These are phyloP conservation scores for Tanacetum coccineum DNA, from an alignment of 129 eudicot genomes.

Conservation along the genomic window DNA sequence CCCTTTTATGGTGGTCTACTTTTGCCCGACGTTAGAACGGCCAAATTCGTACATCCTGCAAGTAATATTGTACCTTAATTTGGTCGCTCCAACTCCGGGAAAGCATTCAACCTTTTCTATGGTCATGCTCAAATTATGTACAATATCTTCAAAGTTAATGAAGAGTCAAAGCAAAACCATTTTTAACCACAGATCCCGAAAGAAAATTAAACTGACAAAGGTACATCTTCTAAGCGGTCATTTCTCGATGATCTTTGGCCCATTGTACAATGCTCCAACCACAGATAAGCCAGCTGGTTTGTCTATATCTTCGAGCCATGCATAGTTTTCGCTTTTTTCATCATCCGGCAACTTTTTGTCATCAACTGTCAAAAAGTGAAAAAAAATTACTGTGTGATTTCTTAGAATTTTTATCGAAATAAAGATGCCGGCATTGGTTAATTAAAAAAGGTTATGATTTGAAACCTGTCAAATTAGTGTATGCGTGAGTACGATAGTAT, in stretches of 20 bases:
- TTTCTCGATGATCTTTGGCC: constrained; percentile 53
- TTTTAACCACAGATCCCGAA: constrained; percentile 22
- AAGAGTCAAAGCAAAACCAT: constrained; percentile 14
- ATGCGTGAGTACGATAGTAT: constrained; percentile 52
- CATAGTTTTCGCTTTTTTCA: constrained; percentile 42
- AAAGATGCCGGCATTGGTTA: neutral
- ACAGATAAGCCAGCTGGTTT: constrained; percentile 47
- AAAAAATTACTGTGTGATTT: neutral
- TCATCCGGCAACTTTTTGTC: constrained; percentile 41
- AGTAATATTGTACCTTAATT: constrained; percentile 2
- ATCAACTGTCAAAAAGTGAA: constrained; percentile 32
- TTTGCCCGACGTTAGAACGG: constrained; percentile 10
- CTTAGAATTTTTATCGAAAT: neutral
- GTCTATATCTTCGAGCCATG: constrained; percentile 79
- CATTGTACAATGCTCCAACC: constrained; percentile 52
- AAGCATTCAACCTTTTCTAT: constrained; percentile 24
- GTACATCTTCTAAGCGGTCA: constrained; percentile 15
- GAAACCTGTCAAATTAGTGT: constrained; percentile 44
- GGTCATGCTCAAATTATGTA: constrained; percentile 33
- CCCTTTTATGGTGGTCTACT: constrained; percentile 12
- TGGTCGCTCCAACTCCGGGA: constrained; percentile 20
- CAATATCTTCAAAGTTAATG: constrained; percentile 21
- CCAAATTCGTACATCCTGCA: constrained; percentile 19
- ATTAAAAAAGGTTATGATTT: neutral
- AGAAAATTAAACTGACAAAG: constrained; percentile 1